Evolutionary conservation across 1,284 basidiomycete genomes (phyloP).

Genomic region (Ustilago lituana): DNA sequence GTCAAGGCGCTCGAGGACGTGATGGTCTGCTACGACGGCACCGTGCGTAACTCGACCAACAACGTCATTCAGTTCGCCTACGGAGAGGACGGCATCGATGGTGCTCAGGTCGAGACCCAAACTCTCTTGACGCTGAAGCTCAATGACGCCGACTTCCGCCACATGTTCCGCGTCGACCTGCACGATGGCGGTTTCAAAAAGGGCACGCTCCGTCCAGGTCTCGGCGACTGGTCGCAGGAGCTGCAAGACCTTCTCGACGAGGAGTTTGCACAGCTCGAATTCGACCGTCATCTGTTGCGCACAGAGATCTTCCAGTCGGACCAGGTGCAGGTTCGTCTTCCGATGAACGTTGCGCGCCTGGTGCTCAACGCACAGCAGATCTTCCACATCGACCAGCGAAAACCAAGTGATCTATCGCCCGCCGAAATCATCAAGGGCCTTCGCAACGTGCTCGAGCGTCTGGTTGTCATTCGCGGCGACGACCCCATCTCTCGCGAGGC

Average conservation of each 20-base stretch:
- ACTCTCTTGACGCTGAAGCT: conserved; percentile 87
- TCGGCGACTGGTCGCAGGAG: conserved; percentile 84
- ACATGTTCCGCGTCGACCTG: conserved; percentile 91
- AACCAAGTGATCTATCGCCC: conserved; percentile 91
- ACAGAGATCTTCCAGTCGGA: conserved; percentile 80
- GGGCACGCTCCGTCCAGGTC: conserved; percentile 89
- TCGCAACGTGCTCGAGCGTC: conserved; percentile 51
- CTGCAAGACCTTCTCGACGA: conserved; percentile 90
- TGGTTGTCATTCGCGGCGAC: conserved; percentile 78
- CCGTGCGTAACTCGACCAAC: conserved; percentile 85
- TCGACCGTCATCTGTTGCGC: conserved; percentile 82
- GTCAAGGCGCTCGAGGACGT: conserved; percentile 99
- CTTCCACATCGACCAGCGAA: conserved; percentile 93
- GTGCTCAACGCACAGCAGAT: conserved; percentile 95
- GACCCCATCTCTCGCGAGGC: conserved; percentile 77
- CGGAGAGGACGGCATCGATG: conserved; percentile 99
- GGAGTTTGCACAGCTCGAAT: conserved; percentile 80
- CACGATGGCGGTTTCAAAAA: conserved; percentile 69
- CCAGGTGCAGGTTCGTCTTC: conserved; percentile 74
- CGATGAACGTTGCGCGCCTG: conserved; percentile 84
- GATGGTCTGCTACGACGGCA: conserved; percentile 96
- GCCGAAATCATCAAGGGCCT: conserved; percentile 84
- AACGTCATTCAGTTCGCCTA: conserved; percentile 91
- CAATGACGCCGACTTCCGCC: conserved; percentile 84
- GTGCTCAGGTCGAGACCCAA: conserved; percentile 95